Conservation (phyloP, 257 asterid genomes). For the Dorcoceras hygrometricum region DNA sequence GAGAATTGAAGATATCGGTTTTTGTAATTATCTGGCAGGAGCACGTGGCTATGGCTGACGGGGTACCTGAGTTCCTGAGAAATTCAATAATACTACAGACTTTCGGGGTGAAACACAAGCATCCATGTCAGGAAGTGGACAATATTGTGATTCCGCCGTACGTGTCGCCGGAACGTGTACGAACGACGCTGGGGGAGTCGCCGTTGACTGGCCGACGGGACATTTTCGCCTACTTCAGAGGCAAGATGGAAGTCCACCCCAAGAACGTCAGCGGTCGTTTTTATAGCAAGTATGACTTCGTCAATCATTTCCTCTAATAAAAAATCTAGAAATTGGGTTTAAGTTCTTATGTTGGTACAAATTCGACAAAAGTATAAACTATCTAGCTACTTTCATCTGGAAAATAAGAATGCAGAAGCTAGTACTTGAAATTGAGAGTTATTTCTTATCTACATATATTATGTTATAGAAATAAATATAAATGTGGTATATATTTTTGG, state of each 20-base stretch:
- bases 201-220: conserved; percentile 52
- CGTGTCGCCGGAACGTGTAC: conserved; percentile 60
- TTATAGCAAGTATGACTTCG: conserved; percentile 57
- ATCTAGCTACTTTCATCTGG: neutral
- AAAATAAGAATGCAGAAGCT: too few relatives aligned
- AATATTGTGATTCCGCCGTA: conserved; percentile 82
- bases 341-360: too few relatives aligned
- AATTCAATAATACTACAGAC: conserved; percentile 73
- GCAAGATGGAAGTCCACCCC: conserved; percentile 90
- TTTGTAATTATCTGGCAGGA: conserved; percentile 42
- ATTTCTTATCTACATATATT: too few relatives aligned
- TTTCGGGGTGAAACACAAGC: conserved; percentile 71
- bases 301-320: neutral
- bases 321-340: too few relatives aligned
- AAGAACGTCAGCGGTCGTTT: conserved; percentile 88
- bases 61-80: conserved; percentile 65
- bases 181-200: conserved; percentile 41
- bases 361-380: too few relatives aligned
- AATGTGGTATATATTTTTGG: too few relatives aligned
- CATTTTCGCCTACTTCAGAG: conserved; percentile 74
- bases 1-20: neutral
- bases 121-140: conserved; percentile 86
- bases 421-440: neutral
- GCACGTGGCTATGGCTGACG: conserved; percentile 72
- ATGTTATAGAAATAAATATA: too few relatives aligned